A percentile compares a stretch with the other conserved stretches of the same genome.
These are phyloP conservation scores for Cyamopsis tetragonoloba DNA, from an alignment of 306 rosid genomes.

Conservation along the genomic window DNA sequence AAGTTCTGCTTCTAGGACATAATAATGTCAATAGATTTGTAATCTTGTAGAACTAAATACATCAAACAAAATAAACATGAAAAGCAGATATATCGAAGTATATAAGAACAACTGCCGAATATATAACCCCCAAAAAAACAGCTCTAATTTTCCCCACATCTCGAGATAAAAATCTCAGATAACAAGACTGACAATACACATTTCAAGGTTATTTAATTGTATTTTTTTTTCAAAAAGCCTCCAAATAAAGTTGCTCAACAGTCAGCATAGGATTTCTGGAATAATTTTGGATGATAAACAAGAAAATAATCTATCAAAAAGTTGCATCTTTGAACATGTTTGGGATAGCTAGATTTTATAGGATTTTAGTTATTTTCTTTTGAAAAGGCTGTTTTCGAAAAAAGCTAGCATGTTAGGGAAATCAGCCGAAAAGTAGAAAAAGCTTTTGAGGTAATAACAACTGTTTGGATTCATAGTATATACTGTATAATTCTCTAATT, in stretches of 20 bases:
- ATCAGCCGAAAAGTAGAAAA: too few species aligned
- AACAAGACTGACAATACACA: too few species aligned
- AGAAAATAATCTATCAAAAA: not conserved
- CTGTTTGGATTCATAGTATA: too few species aligned
- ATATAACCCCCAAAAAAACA: not conserved
- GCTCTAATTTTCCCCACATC: not conserved
- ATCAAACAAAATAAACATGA: not conserved
- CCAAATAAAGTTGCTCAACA: not conserved
- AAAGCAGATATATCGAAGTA: not conserved
- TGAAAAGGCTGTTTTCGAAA: too few species aligned
- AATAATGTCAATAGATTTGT: not conserved
- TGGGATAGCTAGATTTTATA: too few species aligned
- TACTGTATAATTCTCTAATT: not conserved
- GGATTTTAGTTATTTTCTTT: too few species aligned
- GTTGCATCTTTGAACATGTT: not conserved
- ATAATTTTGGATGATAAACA: not conserved
- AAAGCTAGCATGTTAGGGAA: too few species aligned
- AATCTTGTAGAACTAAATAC: not conserved
- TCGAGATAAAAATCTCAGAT: too few species aligned
- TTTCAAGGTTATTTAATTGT: too few species aligned
- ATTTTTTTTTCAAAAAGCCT: too few species aligned
- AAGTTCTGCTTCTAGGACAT: not conserved
- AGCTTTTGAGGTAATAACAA: too few species aligned
- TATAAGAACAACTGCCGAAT: not conserved
- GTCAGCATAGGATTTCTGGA: not conserved